Percentiles rank a stretch among this genome's conserved stretches.
Evolutionary conservation across 345 rosid species (phyloP).

Genomic region (Corchorus capsularis): DNA sequence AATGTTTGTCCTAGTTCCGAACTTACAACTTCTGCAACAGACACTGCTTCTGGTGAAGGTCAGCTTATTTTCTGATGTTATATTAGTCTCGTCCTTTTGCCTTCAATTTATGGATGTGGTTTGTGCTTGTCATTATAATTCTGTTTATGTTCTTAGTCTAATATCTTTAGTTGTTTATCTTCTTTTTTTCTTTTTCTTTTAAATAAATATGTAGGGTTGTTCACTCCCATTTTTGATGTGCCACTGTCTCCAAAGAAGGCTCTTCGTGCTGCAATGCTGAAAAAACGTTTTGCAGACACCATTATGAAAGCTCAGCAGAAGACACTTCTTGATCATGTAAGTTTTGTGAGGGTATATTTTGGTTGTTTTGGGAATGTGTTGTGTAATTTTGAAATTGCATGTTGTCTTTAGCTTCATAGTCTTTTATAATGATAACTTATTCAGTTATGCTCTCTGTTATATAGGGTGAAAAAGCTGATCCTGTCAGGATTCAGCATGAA

Average conservation of each 20-base stretch:
- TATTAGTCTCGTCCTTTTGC: neutral
- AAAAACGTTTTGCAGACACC: conserved; percentile 66
- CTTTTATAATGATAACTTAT: conserved; percentile 2
- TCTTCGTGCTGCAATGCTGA: conserved; percentile 79
- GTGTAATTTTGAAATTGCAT: neutral
- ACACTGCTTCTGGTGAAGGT: conserved; percentile 55
- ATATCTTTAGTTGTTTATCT: conserved; percentile 5
- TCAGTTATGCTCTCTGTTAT: neutral
- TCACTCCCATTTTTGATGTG: conserved; percentile 36
- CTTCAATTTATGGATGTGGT: neutral
- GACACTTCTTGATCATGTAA: conserved; percentile 64
- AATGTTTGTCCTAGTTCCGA: conserved; percentile 49
- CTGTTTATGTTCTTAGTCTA: neutral
- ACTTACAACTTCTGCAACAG: conserved; percentile 36
- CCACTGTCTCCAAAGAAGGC: conserved; percentile 75
- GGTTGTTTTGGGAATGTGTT: neutral
- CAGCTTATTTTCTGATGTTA: conserved; percentile 21
- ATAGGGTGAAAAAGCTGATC: conserved; percentile 70
- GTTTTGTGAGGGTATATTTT: conserved; percentile 6
- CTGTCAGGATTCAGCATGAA: conserved; percentile 54
- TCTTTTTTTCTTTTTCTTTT: too few species aligned
- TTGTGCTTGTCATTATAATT: neutral
- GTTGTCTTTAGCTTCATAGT: neutral
- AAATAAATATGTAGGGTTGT: conserved; percentile 43
- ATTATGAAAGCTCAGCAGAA: conserved; percentile 70